Evolutionary conservation across 225 moss, liverwort and hornwort species (phyloP), one percentile per base, ranked within the genome.

Genomic region (Sphagnum contortum): DNA sequence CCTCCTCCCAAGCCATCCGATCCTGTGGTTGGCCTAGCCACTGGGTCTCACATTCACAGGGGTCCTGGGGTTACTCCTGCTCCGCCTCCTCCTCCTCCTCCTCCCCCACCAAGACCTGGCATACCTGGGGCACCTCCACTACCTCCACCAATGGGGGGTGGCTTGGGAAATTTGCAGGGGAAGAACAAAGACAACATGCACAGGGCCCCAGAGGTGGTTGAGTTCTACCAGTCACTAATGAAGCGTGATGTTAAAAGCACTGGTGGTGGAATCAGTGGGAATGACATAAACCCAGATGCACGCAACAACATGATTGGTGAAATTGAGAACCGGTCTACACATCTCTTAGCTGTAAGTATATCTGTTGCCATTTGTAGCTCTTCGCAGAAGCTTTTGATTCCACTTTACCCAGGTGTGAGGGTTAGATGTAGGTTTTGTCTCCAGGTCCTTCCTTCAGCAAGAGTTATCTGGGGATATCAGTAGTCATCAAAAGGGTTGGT

Each of bases 221-320:
- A 88, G 63, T 84, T 88, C 5, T 88, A 88, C 50, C 88, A 88
- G 50, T 68, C 84, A 48, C 70, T 88, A 8, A 88, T 88, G 88
- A 88, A 84, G 66, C 79, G 84, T n/a, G 88, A 84, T 66, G 81
- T 68, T 11, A 88, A 80, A 71, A 29, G 29, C 29, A 29, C 70
- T 46, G 77, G 75, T 6, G 59, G 74, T 13, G 57, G 63, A 12
- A 54, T 64, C 11, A 70, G 71, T 56, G 68, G 69, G 12, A 73
- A 45, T 3, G 68, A 48, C 3, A 71, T 67, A 48, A 75, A 69
- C 6, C 68, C 75, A 9, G 81, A 88, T 53, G 88, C 84, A 45
- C 81, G 84, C 12, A 82, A 79, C 61, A 81, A 81, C 63, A 81
- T 88, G 69, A 81, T 88, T 45, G 88, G 88, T 29, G 88, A 88